Base-by-base conservation (phyloP, 768 basidiomycete species). In the Xanthoconium stramineum region DNA sequence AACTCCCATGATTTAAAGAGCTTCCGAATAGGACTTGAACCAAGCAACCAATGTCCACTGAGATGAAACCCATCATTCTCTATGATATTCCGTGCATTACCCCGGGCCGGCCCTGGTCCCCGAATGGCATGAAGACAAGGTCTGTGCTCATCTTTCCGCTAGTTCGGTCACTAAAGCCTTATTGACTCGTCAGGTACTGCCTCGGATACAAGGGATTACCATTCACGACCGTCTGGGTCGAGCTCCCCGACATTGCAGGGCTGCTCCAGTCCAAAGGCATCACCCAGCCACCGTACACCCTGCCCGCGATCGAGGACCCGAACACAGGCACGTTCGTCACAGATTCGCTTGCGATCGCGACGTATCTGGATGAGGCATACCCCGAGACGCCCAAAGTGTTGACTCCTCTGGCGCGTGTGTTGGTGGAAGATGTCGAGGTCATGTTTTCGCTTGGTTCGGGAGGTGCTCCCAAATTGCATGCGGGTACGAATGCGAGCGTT, bases 281-380 rank as follows among this genome's bases (percentile, higher is more conserved):
- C 70, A 70, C 46, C 52, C 8, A 49, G 6, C 46, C 54, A 9
- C 53, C 66, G 14, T 59, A 82, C 65, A 81, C 79, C 12, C 67
- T 81, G 0, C 83, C 84, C 0, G 71, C 76, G 30, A 80, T 85
- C 52, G 63, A 76, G 59, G 82, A 84, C 60, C 73, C 75, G 0
- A 64, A 65, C 35, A 81, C 78, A 6, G 71, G 70, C 7, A 56
- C 63, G 2, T 53, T 68, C 7, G 36, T 83, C 32, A 58, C 74
- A 11, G 78, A 83, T 33, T 82, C 82, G 0, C 59, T 68, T 38
- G 61, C 57, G 33, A 83, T 85, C 53, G 81, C 78, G 1, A 59
- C 71, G 15, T 82, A 84, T 64, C 72, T 53, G 29, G 44, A 46
- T 19, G 29, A 69, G 2, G 70, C 73, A 1, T 84, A 82, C 59